Conservation (phyloP, 2,329 filamentous ascomycete species). For the Alternaria rosae region DNA sequence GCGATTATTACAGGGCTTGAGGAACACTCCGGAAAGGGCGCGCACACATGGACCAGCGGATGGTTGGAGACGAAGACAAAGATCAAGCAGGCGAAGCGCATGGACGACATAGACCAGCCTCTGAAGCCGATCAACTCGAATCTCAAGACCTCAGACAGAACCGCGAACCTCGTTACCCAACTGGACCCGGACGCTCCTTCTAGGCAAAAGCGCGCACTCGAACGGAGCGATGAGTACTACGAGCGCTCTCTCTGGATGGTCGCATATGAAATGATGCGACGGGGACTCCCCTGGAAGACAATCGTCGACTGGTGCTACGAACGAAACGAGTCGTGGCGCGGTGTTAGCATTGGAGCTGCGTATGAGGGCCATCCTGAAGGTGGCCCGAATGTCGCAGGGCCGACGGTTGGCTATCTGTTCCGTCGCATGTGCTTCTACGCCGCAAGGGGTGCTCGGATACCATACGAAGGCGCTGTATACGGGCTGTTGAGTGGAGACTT, state of each 20-base stretch:
- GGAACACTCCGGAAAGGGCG: constrained; percentile 71
- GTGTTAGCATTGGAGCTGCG: constrained; percentile 78
- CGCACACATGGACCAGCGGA: constrained; percentile 77
- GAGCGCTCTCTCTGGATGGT: constrained; percentile 91
- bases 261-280: constrained; percentile 91
- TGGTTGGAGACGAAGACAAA: constrained; percentile 91
- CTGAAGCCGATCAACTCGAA: constrained; percentile 56
- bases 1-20: constrained; percentile 75
- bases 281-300: constrained; percentile 75
- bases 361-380: constrained; percentile 58
- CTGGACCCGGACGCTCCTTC: constrained; percentile 90
- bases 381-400: constrained; percentile 48
- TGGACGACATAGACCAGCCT: constrained; percentile 58
- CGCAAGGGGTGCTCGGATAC: constrained; percentile 72
- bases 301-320: constrained; percentile 88
- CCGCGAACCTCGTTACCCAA: constrained; percentile 77
- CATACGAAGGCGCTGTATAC: constrained; percentile 89
- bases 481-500: constrained; percentile 88
- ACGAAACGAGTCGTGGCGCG: constrained; percentile 87
- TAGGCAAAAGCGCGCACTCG: constrained; percentile 77
- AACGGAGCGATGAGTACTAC: constrained; percentile 84
- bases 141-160: constrained; percentile 50
- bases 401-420: constrained; percentile 65
- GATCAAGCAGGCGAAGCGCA: constrained; percentile 87
- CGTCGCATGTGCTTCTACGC: constrained; percentile 79